Conservation (phyloP, 2,329 filamentous ascomycete genomes). For the Cercospora sp. region DNA sequence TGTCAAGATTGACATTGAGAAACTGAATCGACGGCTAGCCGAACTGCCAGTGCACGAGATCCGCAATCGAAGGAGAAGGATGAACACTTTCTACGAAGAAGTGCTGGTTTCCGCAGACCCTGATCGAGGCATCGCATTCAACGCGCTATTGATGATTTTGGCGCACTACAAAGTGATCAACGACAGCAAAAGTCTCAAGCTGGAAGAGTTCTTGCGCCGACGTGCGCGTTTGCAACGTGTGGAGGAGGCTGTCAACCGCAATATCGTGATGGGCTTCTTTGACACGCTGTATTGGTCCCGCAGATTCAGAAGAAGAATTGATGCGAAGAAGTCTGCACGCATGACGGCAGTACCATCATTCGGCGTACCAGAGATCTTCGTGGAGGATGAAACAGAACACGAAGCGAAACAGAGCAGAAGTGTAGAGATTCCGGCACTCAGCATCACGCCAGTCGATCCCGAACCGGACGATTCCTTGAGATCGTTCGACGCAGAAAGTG, state of each 20-base stretch:
- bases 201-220: constrained; percentile 92
- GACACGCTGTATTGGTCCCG: constrained; percentile 89
- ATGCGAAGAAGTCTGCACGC: constrained; percentile 70
- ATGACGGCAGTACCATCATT: constrained; percentile 78
- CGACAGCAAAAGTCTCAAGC: constrained; percentile 90
- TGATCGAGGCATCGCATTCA: constrained; percentile 87
- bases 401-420: constrained; percentile 40
- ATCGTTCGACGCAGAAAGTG: constrained; percentile 25
- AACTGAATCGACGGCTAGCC: constrained; percentile 70
- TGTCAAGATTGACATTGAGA: constrained; percentile 66
- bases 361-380: constrained; percentile 83
- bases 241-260: constrained; percentile 87
- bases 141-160: constrained; percentile 87
- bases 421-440: constrained; percentile 35
- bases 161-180: constrained; percentile 99
- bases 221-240: constrained; percentile 88
- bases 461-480: constrained; percentile 39
- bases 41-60: constrained; percentile 75
- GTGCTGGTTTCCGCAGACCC: constrained; percentile 90
- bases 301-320: constrained; percentile 73
- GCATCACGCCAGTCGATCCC: constrained; percentile 36
- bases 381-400: constrained; percentile 71
- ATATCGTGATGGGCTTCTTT: constrained; percentile 91
- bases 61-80: constrained; percentile 70
- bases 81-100: constrained; percentile 97